Percentiles rank a stretch among this genome's conserved stretches.
Conservation (phyloP, 129 eudicot species). For the Lactuca saligna region DNA sequence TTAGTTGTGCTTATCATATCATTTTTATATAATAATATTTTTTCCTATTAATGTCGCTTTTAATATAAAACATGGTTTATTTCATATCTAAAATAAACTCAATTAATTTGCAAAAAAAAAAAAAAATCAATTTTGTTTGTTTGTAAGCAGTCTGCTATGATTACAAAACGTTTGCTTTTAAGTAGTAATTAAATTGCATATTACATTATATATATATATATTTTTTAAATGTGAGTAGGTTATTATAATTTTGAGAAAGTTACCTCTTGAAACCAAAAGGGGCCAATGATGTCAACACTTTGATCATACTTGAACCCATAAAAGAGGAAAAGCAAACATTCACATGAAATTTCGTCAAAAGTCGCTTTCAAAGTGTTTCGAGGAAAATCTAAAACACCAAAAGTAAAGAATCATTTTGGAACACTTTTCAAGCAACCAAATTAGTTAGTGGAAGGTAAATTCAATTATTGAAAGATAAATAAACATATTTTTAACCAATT, state of each 20-base stretch:
- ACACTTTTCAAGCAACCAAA: slow-evolving; percentile 20
- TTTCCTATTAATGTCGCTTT: too few species aligned
- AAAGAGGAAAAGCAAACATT: slow-evolving; percentile 29
- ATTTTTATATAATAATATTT: too few species aligned
- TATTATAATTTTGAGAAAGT: slow-evolving; percentile 9
- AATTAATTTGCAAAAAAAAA: too few species aligned
- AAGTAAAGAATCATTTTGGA: slow-evolving; percentile 26
- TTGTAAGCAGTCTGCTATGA: too few species aligned
- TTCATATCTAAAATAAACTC: too few species aligned
- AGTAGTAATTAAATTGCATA: too few species aligned
- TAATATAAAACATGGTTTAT: too few species aligned
- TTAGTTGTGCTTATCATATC: too few species aligned
- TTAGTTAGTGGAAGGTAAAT: background rate
- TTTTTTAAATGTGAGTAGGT: background rate
- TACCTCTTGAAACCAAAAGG: slow-evolving; percentile 17
- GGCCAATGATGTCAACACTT: slow-evolving; percentile 29
- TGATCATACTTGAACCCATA: slow-evolving; percentile 25
- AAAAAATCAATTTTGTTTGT: too few species aligned
- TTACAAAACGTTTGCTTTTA: too few species aligned
- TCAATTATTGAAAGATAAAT: background rate
- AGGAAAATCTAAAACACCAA: slow-evolving; percentile 17
- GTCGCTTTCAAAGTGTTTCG: slow-evolving; percentile 25
- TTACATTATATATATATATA: background rate
- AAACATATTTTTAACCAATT: background rate
- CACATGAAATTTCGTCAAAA: slow-evolving; percentile 40